Evolutionary conservation across 108 stramenopile genomes (phyloP).

Genomic region (Nitzschia inconspicua): DNA sequence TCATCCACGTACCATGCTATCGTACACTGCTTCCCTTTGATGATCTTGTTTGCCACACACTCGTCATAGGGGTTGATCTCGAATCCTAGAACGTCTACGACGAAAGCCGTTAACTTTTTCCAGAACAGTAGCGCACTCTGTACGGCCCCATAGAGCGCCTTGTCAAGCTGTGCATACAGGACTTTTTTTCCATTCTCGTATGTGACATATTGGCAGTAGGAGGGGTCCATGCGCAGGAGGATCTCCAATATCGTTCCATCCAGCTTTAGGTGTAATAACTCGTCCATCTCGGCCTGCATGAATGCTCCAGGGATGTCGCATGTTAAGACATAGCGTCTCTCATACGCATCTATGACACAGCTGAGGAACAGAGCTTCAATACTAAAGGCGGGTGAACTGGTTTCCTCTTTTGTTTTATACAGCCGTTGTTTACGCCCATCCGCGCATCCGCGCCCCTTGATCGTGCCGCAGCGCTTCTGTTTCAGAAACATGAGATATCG

Average conservation of each 20-base stretch:
- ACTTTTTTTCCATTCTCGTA: conserved; percentile 19
- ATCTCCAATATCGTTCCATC: too few species aligned
- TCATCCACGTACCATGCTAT: conserved; percentile 31
- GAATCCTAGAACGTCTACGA: conserved; percentile 18
- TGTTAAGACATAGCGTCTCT: too few species aligned
- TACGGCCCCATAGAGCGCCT: conserved; percentile 25
- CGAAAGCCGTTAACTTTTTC: neutral
- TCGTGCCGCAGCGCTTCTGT: conserved; percentile 28
- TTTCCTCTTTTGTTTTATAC: conserved; percentile 24
- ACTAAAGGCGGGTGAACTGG: conserved; percentile 22
- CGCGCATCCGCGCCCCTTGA: conserved; percentile 42
- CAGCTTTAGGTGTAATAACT: too few species aligned
- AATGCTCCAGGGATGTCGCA: too few species aligned
- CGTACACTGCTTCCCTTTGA: conserved; percentile 27
- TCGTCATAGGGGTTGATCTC: conserved; percentile 39
- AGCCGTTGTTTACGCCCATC: conserved; percentile 27
- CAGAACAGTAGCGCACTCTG: conserved; percentile 24
- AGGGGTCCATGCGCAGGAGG: too few species aligned
- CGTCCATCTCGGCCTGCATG: too few species aligned
- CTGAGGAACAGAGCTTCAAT: conserved; percentile 17
- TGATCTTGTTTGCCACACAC: conserved; percentile 40
- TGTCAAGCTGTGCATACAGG: conserved; percentile 19
- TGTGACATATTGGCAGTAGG: too few species aligned
- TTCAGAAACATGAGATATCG: conserved; percentile 45
- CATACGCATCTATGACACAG: conserved; percentile 29